Evolutionary conservation across 768 basidiomycete genomes (phyloP).

Genomic region (Nidularia pulvinata): DNA sequence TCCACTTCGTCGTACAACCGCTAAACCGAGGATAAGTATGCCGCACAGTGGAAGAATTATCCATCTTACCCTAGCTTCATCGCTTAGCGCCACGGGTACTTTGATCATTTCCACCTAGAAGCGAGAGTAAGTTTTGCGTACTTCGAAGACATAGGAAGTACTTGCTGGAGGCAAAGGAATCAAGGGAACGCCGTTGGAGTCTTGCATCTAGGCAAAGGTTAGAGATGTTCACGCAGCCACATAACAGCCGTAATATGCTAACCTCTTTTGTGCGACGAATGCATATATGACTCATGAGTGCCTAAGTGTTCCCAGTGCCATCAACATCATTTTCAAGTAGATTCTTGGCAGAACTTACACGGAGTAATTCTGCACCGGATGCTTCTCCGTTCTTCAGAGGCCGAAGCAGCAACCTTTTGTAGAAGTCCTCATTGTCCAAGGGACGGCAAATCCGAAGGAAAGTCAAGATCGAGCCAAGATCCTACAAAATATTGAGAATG

Average conservation of each 20-base stretch:
- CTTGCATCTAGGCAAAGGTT: constrained; percentile 67
- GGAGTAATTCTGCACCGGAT: constrained; percentile 67
- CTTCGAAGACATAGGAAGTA: not conserved
- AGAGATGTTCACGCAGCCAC: not conserved
- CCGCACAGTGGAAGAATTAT: not conserved
- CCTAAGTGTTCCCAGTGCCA: constrained; percentile 32
- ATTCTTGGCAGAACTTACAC: constrained; percentile 36
- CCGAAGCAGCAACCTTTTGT: constrained; percentile 75
- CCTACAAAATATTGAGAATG: constrained; percentile 37
- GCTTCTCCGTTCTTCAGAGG: constrained; percentile 74
- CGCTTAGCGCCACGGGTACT: constrained; percentile 64
- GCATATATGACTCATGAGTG: constrained; percentile 76
- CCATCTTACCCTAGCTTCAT: constrained; percentile 59
- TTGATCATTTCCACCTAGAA: constrained; percentile 75
- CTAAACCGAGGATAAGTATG: constrained; percentile 22
- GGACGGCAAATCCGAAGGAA: constrained; percentile 89
- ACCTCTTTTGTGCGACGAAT: constrained; percentile 86
- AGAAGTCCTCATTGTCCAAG: constrained; percentile 81
- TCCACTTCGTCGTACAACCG: constrained; percentile 73
- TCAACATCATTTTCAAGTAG: not conserved
- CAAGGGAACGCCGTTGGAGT: constrained; percentile 68
- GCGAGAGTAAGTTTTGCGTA: constrained; percentile 1
- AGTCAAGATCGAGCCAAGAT: constrained; percentile 83
- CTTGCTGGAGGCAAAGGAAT: constrained; percentile 74
- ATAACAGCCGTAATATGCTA: constrained; percentile 1